Conservation (phyloP, 768 basidiomycete genomes). For the Naganishia randhawae region DNA sequence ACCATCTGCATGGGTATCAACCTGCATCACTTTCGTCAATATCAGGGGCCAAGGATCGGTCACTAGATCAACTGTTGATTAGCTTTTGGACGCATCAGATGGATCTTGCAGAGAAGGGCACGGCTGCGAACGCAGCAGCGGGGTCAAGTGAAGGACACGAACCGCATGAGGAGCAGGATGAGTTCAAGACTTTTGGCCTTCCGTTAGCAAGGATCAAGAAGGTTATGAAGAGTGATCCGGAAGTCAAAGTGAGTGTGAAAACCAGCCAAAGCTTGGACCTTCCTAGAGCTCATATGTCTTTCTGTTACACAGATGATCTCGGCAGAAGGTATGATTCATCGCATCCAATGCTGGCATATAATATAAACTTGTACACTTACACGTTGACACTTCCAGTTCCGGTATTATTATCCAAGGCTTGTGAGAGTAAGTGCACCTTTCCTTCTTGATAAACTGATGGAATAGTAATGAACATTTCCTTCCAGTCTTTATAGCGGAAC, state of each 20-base stretch:
- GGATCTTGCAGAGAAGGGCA: constrained; percentile 71
- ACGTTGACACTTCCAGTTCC: constrained; percentile 62
- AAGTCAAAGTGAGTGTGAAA: constrained; percentile 68
- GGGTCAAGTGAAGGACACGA: neutral
- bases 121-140: neutral
- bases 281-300: neutral
- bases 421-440: constrained; percentile 71
- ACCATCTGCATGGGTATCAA: constrained; percentile 15
- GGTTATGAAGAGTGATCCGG: constrained; percentile 86
- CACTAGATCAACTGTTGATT: constrained; percentile 77
- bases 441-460: neutral
- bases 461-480: neutral
- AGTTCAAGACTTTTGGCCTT: constrained; percentile 56
- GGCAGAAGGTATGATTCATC: constrained; percentile 67
- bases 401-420: constrained; percentile 94
- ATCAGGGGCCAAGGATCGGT: constrained; percentile 37
- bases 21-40: constrained; percentile 13
- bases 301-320: constrained; percentile 85
- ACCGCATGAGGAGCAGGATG: constrained; percentile 20
- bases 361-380: neutral
- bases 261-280: neutral
- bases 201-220: constrained; percentile 97
- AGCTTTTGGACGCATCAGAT: constrained; percentile 89
- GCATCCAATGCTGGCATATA: constrained; percentile 14
- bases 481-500: constrained; percentile 92